Percentiles rank a stretch among this genome's conserved stretches.
Evolutionary conservation across 148 eudicot species (phyloP).

Genomic region (Silene latifolia): DNA sequence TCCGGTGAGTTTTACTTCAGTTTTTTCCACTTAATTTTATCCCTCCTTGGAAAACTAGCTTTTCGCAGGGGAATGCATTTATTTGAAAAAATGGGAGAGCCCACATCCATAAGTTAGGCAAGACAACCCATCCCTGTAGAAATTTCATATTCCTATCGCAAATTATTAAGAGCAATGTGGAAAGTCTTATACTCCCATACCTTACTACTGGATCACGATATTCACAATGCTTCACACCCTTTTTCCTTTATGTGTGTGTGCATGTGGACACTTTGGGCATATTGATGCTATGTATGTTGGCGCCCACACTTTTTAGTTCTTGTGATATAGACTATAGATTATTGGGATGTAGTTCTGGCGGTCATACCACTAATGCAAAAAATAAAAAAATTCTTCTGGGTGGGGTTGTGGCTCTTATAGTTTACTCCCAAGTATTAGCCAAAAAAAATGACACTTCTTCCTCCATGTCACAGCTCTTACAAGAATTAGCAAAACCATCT

Average conservation of each 20-base stretch:
- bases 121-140: too few species aligned
- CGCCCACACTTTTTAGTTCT: neutral
- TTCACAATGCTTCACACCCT: neutral
- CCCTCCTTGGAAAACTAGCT: neutral
- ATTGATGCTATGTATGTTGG: neutral
- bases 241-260: neutral
- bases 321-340: neutral
- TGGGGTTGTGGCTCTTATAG: too few species aligned
- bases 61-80: neutral
- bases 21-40: neutral
- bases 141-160: too few species aligned
- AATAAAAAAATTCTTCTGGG: too few species aligned
- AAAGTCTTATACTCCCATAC: neutral
- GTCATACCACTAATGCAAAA: neutral
- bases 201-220: neutral
- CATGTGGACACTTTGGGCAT: neutral
- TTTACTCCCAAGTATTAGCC: too few species aligned
- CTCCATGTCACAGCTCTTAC: too few species aligned
- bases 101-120: too few species aligned
- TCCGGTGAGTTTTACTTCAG: slow-evolving; percentile 51
- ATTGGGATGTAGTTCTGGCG: neutral
- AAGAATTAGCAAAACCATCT: too few species aligned
- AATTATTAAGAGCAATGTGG: neutral
- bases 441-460: too few species aligned
- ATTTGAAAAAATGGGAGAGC: neutral